phyloP scores from a whole-genome alignment of 2,329 filamentous ascomycete species.

The Cercospora zeae-maydis region DNA sequence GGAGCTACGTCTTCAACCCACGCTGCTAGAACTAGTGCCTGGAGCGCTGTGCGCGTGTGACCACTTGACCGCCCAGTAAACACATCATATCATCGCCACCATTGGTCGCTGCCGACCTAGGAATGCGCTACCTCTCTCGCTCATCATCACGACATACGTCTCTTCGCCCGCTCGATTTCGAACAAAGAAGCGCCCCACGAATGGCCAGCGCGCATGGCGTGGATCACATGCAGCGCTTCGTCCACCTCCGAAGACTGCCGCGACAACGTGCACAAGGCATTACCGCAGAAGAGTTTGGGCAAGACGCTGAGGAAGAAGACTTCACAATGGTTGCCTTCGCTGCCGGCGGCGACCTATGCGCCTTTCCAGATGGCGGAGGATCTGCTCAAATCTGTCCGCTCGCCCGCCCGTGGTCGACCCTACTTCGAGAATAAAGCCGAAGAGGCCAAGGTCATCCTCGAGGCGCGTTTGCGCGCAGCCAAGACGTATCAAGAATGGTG shows the following conservation, averaged over 20 bases:
- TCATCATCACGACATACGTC: not conserved
- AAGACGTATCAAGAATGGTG: conserved; percentile 17
- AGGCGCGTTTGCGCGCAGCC: conserved; percentile 16
- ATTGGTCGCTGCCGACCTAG: not conserved
- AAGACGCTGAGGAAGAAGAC: not conserved
- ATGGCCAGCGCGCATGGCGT: conserved; percentile 14
- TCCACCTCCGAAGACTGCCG: not conserved
- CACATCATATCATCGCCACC: not conserved
- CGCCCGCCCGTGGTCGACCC: not conserved
- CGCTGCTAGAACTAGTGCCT: not conserved
- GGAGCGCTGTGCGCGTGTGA: not conserved
- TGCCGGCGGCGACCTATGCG: conserved; percentile 8
- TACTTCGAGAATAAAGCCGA: not conserved
- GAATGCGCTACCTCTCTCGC: not conserved
- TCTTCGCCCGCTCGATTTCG: not conserved
- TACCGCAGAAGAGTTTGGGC: not conserved
- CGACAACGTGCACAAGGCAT: not conserved
- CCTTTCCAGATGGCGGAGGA: conserved; percentile 19
- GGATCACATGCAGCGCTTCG: conserved; percentile 1
- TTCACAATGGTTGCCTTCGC: conserved; percentile 9
- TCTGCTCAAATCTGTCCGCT: conserved; percentile 11
- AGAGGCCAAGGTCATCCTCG: conserved; percentile 10
- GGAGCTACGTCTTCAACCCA: conserved; percentile 1
- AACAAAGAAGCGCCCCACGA: not conserved
- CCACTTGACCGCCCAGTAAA: conserved; percentile 2